Evolutionary conservation across 202 grass and related monocot species (phyloP), one percentile per base, ranked within the genome.

Genomic region (Setaria viridis): DNA sequence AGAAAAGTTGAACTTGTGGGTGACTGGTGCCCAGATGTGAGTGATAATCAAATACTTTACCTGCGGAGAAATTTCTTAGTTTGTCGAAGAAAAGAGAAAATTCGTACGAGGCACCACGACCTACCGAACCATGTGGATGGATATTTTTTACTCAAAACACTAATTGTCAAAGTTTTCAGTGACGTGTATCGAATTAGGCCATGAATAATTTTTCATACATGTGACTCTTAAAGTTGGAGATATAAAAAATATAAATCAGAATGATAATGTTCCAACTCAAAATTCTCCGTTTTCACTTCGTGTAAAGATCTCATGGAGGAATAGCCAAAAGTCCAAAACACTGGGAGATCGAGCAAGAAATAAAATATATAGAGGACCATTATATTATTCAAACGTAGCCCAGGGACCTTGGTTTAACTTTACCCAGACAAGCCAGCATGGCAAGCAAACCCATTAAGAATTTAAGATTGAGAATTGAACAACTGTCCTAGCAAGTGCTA

Each of bases 361-460:
- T 39, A 66, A 63, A 78, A 70, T 78, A 56, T 45, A 45, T 30
- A 70, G 12, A 19, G 3, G 16, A 5, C 70, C 8, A 34, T 16
- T 68, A 13, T 17, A 48, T 59, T 47, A 66, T 70, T 63, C 11
- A 64, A 51, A 74, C 34, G 4, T 53, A 37, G 20, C 16, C 30
- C 4, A 33, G 45, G n/a, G 75, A 9, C 11, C 43, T 51, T 79
- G 54, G 76, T 72, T 73, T 15, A 55, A 62, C 46, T 86, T 86
- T 86, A 65, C 37, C 33, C 13, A 9, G 76, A 73, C 76, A 80
- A 6, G 10, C 67, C 76, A 86, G 81, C 46, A 19, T 84, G 70
- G 58, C 45, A 65, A 84, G 11, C 56, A 84, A 83, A 29, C 53
- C 13, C 48, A 3, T 11, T 10, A 25, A 2, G 7, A 3, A 34